Conservation (phyloP, 768 basidiomycete species). For the Pisolithus microcarpus region DNA sequence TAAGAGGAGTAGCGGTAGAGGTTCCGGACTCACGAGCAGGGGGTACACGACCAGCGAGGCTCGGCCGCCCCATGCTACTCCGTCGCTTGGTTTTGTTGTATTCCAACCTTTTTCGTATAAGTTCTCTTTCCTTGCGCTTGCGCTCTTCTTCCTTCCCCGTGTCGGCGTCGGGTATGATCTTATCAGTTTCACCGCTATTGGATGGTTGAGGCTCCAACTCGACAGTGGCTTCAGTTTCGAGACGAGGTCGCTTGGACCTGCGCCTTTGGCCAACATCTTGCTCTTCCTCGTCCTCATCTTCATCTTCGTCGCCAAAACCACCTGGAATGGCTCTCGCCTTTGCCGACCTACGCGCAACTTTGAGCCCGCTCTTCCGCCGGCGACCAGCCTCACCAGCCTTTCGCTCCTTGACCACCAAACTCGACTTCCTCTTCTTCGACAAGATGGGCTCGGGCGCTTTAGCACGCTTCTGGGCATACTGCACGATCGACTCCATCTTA, state of each 20-base stretch:
- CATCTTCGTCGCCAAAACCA: conserved; percentile 49
- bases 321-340: conserved; percentile 40
- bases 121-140: conserved; percentile 45
- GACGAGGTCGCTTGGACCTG: conserved; percentile 38
- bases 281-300: conserved; percentile 37
- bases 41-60: conserved; percentile 33
- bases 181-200: conserved; percentile 31
- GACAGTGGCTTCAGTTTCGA: conserved; percentile 28
- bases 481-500: conserved; percentile 74
- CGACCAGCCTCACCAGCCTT: conserved; percentile 6
- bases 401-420: conserved; percentile 35
- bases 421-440: conserved; percentile 44
- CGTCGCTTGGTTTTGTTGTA: conserved; percentile 59
- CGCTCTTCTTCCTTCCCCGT: conserved; percentile 20
- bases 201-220: conserved; percentile 21
- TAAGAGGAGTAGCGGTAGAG: not conserved
- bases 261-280: conserved; percentile 32
- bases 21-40: conserved; percentile 32
- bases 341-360: conserved; percentile 19
- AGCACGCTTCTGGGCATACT: conserved; percentile 40
- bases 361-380: conserved; percentile 19
- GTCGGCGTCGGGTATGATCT: conserved; percentile 11
- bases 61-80: conserved; percentile 53
- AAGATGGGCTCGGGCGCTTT: conserved; percentile 15
- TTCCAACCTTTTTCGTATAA: conserved; percentile 58